Percentiles rank a stretch among this genome's conserved stretches.
These are phyloP conservation scores for Mycena citricolor DNA, from an alignment of 1,284 basidiomycete species.

Conservation along the genomic window DNA sequence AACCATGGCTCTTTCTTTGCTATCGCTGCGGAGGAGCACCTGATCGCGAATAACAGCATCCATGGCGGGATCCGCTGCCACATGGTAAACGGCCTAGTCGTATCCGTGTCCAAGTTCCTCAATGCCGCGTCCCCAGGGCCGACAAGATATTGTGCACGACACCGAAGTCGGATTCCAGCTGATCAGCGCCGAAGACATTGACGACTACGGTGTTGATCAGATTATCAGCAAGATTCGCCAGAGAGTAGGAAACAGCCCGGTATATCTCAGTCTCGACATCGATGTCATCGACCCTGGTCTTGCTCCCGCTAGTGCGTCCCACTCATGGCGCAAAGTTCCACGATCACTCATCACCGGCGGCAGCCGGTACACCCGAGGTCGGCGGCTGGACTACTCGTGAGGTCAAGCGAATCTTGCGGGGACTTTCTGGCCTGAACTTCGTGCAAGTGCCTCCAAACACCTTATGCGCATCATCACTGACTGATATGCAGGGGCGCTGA, in stretches of 20 bases:
- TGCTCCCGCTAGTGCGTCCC: constrained; percentile 54
- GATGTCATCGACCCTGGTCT: constrained; percentile 72
- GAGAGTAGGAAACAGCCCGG: constrained; percentile 20
- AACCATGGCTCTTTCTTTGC: constrained; percentile 66
- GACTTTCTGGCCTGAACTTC: constrained; percentile 70
- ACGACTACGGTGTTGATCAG: constrained; percentile 23
- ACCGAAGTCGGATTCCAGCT: constrained; percentile 22
- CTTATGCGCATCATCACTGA: neutral
- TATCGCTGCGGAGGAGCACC: constrained; percentile 56
- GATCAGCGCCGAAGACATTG: constrained; percentile 24
- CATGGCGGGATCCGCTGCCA: constrained; percentile 69
- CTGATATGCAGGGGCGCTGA: constrained; percentile 45
- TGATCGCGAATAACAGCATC: constrained; percentile 57
- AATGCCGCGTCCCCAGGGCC: neutral
- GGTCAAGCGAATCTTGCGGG: constrained; percentile 68
- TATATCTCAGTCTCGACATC: constrained; percentile 48
- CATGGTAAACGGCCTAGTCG: constrained; percentile 46
- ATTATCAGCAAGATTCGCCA: constrained; percentile 20
- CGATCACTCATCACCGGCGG: neutral
- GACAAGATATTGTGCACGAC: constrained; percentile 17
- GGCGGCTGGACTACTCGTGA: constrained; percentile 80
- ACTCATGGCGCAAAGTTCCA: neutral
- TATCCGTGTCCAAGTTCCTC: too few species aligned
- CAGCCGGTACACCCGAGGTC: constrained; percentile 67
- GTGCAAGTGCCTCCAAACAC: constrained; percentile 41